Base-by-base conservation (phyloP, 2,329 filamentous ascomycete species). In the Diaporthe sp. region DNA sequence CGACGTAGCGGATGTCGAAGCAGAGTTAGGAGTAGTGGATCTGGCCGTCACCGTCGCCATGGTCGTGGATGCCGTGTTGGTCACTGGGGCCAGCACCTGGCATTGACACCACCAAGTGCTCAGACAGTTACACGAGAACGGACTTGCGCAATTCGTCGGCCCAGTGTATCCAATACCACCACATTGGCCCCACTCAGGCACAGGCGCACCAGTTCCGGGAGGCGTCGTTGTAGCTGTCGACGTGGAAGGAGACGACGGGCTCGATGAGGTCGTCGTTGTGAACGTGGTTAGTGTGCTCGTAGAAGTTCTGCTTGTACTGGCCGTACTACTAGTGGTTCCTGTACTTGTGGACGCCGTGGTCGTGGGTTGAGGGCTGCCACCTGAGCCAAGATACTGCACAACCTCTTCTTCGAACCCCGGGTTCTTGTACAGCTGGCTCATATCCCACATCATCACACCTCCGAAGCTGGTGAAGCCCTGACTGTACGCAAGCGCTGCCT, bases 371-470 rank as follows among this genome's bases (percentile, higher is more conserved):
- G 72, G 30, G 28, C 9, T 40, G 33, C 61, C 55, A 12, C 55
- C 69, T n/a, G 54, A 55, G 10, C 76, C 78, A 72, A 88, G 79
- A 73, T 83, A 80, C 45, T 79, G 73, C 77, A 82, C 80, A 5
- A 91, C 82, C 50, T 83, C 80, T 35, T 82, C 81, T 71, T 92
- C 82, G 80, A 91, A 92, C 1, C 89, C 90, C 2, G 77, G 45
- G 81, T 93, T 92, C n/a, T 83, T 82, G 76, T 87, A 91, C 2
- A 89, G 85, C 83, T 92, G 90, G 40, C 85, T 89, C 82, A 89
- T 89, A 81, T 94, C 92, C 92, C 91, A 93, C 83, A 93, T 86
- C 92, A 93, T 93, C 38, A 92, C 87, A 40, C 92, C 92, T 10
- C 91, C 92, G 78, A 93, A 93, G 81, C 87, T 92, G 4, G 84